Evolutionary conservation across 2,329 filamentous ascomycete genomes (phyloP).

Genomic region (Alternaria arbusti): DNA sequence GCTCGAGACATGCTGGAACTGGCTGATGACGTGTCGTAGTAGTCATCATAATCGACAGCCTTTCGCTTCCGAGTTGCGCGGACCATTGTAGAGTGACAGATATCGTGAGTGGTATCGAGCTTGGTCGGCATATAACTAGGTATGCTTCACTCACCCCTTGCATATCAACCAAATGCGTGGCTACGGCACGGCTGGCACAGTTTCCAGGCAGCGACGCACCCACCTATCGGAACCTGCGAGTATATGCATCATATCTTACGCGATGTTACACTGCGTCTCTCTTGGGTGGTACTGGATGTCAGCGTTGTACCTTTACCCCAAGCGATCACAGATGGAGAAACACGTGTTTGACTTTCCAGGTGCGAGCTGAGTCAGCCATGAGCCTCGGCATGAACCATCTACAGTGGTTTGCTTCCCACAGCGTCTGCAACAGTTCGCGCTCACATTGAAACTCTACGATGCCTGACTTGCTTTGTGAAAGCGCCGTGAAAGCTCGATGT

Average conservation of each 20-base stretch:
- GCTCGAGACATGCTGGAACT: not conserved
- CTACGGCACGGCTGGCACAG: not conserved
- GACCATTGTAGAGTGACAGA: not conserved
- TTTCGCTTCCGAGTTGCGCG: not conserved
- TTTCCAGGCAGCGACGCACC: not conserved
- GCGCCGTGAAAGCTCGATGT: not conserved
- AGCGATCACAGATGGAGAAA: not conserved
- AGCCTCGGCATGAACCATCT: not conserved
- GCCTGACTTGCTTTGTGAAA: not conserved
- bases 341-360: not conserved
- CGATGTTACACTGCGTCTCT: not conserved
- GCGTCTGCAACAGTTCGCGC: not conserved
- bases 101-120: not conserved
- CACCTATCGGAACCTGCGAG: not conserved
- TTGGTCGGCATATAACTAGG: not conserved
- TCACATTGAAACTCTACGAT: not conserved
- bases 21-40: not conserved
- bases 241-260: not conserved
- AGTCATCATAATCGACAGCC: not conserved
- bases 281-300: not conserved
- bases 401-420: not conserved
- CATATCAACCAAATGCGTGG: slow-evolving; percentile 5
- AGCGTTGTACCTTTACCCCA: not conserved
- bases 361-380: slow-evolving; percentile 7
- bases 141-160: not conserved